phyloP scores from a whole-genome alignment of 2,329 filamentous ascomycete genomes.

The Lecanoromycetidae sp. region DNA sequence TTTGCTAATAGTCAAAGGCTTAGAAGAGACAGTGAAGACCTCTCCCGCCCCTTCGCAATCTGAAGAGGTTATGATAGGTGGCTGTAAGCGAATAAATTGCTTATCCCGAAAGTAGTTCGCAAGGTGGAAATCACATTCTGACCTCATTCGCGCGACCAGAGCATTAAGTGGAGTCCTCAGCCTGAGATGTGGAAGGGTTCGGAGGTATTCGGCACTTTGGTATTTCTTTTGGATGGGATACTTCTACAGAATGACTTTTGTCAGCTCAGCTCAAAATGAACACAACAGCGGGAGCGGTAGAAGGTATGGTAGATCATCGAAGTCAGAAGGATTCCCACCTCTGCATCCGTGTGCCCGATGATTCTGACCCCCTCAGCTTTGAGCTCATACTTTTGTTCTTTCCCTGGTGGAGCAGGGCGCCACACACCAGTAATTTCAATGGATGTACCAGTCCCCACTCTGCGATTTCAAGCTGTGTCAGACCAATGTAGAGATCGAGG shows the following conservation, averaged over 20 bases:
- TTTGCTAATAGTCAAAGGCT: slow-evolving; percentile 22
- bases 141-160: slow-evolving; percentile 68
- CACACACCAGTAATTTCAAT: slow-evolving; percentile 68
- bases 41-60: slow-evolving; percentile 96
- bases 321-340: slow-evolving; percentile 44
- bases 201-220: slow-evolving; percentile 76
- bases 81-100: slow-evolving; percentile 71
- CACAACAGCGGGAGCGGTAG: slow-evolving; percentile 1
- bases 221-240: slow-evolving; percentile 96
- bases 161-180: slow-evolving; percentile 70
- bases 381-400: slow-evolving; percentile 66
- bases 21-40: slow-evolving; percentile 61
- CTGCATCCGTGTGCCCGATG: slow-evolving; percentile 65
- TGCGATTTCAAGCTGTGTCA: slow-evolving; percentile 27
- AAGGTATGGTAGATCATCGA: slow-evolving; percentile 10
- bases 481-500: slow-evolving; percentile 20
- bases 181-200: slow-evolving; percentile 77
- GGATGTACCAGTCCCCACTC: slow-evolving; percentile 69
- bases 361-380: slow-evolving; percentile 58
- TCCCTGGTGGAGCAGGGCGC: slow-evolving; percentile 54
- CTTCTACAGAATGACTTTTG: slow-evolving; percentile 41
- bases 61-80: slow-evolving; percentile 88
- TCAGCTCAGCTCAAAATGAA: slow-evolving; percentile 17
- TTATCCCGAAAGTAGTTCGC: slow-evolving; percentile 62
- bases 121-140: slow-evolving; percentile 60